A percentile compares a stretch with the other conserved stretches of the same genome.
Conservation (phyloP, 768 basidiomycete species). For the Termitomyces sp. region DNA sequence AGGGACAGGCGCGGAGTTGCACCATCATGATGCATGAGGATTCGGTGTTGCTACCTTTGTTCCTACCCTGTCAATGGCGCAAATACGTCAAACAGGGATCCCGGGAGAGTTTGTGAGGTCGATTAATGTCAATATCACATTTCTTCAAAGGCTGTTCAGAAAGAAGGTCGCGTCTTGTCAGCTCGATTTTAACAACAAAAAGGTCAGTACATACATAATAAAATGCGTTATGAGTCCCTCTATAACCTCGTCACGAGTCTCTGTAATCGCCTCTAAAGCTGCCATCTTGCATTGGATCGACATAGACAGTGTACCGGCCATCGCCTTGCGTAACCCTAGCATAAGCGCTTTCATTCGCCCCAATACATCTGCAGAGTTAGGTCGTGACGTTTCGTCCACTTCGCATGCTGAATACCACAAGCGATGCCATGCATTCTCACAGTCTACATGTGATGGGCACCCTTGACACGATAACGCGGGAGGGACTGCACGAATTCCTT, state of each 20-base stretch:
- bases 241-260: conserved; percentile 35
- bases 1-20: not conserved
- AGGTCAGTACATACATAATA: conserved; percentile 7
- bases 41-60: not conserved
- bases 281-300: conserved; percentile 37
- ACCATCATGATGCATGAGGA: not conserved
- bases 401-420: conserved; percentile 47
- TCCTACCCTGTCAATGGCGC: not conserved
- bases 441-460: conserved; percentile 48
- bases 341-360: conserved; percentile 47
- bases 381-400: conserved; percentile 37
- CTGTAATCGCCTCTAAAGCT: conserved; percentile 38
- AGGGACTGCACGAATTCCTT: conserved; percentile 42
- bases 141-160: not conserved
- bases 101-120: not conserved
- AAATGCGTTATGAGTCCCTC: conserved; percentile 35
- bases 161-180: not conserved
- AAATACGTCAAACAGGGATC: not conserved
- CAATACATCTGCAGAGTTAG: conserved; percentile 52
- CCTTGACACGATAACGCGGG: conserved; percentile 34
- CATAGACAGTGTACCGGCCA: conserved; percentile 29
- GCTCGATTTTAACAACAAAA: not conserved
- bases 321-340: conserved; percentile 30
- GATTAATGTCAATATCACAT: not conserved
- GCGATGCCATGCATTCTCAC: conserved; percentile 43